Percentiles rank a stretch among this genome's conserved stretches.
These are phyloP conservation scores for Colletotrichum sp. DNA, from an alignment of 2,329 filamentous ascomycete genomes.

Conservation along the genomic window DNA sequence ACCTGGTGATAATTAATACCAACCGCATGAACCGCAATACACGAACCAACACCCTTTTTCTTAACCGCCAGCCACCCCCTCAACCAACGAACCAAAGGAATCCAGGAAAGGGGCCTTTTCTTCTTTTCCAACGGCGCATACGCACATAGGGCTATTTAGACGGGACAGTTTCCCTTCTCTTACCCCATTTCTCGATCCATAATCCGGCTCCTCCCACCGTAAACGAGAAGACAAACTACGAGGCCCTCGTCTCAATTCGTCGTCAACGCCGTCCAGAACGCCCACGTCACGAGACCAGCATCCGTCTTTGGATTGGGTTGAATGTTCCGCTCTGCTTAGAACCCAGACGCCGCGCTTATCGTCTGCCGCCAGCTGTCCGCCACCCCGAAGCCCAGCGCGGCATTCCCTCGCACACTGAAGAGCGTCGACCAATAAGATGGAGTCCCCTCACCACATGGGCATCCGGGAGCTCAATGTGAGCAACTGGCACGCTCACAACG, in stretches of 20 bases:
- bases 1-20: conserved; percentile 10
- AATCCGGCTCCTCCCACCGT: not conserved
- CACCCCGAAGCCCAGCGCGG: conserved; percentile 4
- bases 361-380: conserved; percentile 19
- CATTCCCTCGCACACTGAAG: not conserved
- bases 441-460: conserved; percentile 37
- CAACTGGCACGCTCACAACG: conserved; percentile 45
- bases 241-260: not conserved
- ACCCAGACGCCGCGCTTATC: conserved; percentile 1
- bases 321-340: not conserved
- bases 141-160: not conserved
- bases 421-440: conserved; percentile 35
- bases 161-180: not conserved
- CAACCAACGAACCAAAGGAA: not conserved
- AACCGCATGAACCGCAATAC: conserved; percentile 1
- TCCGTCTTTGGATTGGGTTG: conserved; percentile 1
- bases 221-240: not conserved
- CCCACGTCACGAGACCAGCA: conserved; percentile 10
- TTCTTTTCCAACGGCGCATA: not conserved
- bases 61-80: not conserved
- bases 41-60: not conserved
- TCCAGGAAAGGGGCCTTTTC: not conserved
- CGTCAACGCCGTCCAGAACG: not conserved
- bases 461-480: conserved; percentile 57
- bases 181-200: not conserved